phyloP scores from a whole-genome alignment of 2,329 filamentous ascomycete genomes.

The Parafenestella ontariensis region DNA sequence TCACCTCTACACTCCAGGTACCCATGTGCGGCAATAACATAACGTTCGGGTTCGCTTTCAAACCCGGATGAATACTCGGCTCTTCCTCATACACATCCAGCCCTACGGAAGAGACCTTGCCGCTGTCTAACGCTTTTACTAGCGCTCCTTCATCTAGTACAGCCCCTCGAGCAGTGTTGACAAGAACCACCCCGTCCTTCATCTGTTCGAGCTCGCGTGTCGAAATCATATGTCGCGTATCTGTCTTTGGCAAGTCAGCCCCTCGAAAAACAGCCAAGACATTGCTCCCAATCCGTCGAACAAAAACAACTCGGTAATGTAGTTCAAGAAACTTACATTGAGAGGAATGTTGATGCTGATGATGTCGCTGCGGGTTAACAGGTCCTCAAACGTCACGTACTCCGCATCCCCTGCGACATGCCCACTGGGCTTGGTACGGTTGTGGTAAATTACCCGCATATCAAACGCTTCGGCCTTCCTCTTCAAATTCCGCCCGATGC shows the following conservation, averaged over 20 bases:
- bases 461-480: conserved; percentile 77
- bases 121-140: conserved; percentile 73
- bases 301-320: background rate
- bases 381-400: conserved; percentile 76
- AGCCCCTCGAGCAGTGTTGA: conserved; percentile 84
- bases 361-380: conserved; percentile 75
- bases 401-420: conserved; percentile 65
- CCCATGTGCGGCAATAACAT: conserved; percentile 86
- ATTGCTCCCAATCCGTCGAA: background rate
- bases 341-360: conserved; percentile 81
- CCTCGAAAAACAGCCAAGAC: background rate
- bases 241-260: conserved; percentile 44
- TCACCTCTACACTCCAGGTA: conserved; percentile 74
- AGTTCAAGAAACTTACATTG: conserved; percentile 65
- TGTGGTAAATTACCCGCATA: conserved; percentile 78
- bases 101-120: conserved; percentile 73
- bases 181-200: conserved; percentile 77
- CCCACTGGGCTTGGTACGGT: conserved; percentile 67
- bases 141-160: conserved; percentile 83
- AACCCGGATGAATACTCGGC: conserved; percentile 74
- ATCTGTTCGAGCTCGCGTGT: conserved; percentile 74
- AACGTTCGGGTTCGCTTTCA: conserved; percentile 73
- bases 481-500: conserved; percentile 80
- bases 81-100: conserved; percentile 87
- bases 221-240: conserved; percentile 79